Conservation (phyloP, 2,329 filamentous ascomycete species). For the Colletotrichum coccodes region DNA sequence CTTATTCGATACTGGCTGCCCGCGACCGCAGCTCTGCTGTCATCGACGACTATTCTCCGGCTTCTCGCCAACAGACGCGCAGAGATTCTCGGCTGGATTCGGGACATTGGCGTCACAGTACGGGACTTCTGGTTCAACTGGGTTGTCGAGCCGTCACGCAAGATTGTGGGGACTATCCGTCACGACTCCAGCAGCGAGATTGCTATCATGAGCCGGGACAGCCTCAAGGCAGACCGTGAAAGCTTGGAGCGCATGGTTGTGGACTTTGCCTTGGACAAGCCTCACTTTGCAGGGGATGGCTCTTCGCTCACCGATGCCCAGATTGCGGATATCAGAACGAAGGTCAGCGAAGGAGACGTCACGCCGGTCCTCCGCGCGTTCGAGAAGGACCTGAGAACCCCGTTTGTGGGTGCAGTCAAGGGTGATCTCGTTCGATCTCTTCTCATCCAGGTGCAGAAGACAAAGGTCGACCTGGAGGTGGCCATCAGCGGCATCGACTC, state of each 20-base stretch:
- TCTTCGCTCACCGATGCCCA: conserved; percentile 72
- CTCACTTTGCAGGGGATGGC: conserved; percentile 62
- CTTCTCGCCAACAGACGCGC: conserved; percentile 79
- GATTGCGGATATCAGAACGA: conserved; percentile 78
- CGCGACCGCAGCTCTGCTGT: conserved; percentile 75
- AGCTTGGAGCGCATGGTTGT: conserved; percentile 98
- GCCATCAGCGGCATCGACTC: conserved; percentile 96
- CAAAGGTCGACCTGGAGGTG: conserved; percentile 96
- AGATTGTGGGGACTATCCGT: conserved; percentile 89
- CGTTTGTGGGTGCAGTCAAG: conserved; percentile 82
- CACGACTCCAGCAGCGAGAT: conserved; percentile 94
- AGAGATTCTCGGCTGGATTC: conserved; percentile 83
- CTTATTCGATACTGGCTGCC: conserved; percentile 92
- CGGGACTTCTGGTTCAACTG: conserved; percentile 97
- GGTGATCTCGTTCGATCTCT: conserved; percentile 91
- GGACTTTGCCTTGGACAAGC: conserved; percentile 90
- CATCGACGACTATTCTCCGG: conserved; percentile 86
- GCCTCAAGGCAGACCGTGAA: conserved; percentile 87
- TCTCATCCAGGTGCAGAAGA: conserved; percentile 97
- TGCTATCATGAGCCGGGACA: conserved; percentile 95
- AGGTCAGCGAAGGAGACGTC: conserved; percentile 90
- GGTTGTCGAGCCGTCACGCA: conserved; percentile 87
- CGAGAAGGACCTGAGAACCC: conserved; percentile 85
- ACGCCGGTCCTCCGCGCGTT: conserved; percentile 92
- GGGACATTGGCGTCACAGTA: conserved; percentile 80